Base-by-base conservation (phyloP, 2,329 filamentous ascomycete genomes). In the Microthyrium microscopicum region DNA sequence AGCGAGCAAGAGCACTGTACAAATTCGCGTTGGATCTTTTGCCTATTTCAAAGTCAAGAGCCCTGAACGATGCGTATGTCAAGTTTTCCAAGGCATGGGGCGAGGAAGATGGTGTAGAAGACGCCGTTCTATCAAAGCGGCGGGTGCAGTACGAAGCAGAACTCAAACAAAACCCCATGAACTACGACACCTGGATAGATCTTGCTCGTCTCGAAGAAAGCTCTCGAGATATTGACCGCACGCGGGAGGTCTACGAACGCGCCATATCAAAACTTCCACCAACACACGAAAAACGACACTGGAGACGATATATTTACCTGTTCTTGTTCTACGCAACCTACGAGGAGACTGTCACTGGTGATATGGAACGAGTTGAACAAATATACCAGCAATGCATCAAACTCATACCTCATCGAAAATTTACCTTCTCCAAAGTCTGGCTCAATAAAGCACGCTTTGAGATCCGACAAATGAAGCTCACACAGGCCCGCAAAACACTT, bases 31-130 rank as follows among this genome's bases (percentile, higher is more conserved):
- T 98, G 5, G 89, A 98, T 54, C 78, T 87, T 33, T 69, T 98
- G 41, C 80, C 89, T 8, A 73, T 89, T 16, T 91, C 83, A 9
- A 84, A 78, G 53, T 89, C 87, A 1, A 74, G 77, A 55, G 64
- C 68, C 11, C 66, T 98, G 6, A 87, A 98, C 60, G 91, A 91
- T 51, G 76, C 84, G 11, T 98, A 95, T 53, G 95, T 87, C 0
- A 87, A 81, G 0, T 98, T 98, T 45, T 89, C 98, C 57, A 98
- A 98, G 60, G 89, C 98, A 48, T 98, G 83, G 50, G 89, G 89
- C 41, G 85, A 95, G 53, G 68, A 70, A 35, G 83, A 93, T 46
- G 89, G 89, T 4, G 82, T 98, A 2, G 87, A 95, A 47, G 83
- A 95, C 51, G 85, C 95, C 6, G 82, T 98, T 20, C 54, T 95